Evolutionary conservation across 2,329 filamentous ascomycete genomes (phyloP), one percentile per base, ranked within the genome.

Genomic region (Alternaria alternata): DNA sequence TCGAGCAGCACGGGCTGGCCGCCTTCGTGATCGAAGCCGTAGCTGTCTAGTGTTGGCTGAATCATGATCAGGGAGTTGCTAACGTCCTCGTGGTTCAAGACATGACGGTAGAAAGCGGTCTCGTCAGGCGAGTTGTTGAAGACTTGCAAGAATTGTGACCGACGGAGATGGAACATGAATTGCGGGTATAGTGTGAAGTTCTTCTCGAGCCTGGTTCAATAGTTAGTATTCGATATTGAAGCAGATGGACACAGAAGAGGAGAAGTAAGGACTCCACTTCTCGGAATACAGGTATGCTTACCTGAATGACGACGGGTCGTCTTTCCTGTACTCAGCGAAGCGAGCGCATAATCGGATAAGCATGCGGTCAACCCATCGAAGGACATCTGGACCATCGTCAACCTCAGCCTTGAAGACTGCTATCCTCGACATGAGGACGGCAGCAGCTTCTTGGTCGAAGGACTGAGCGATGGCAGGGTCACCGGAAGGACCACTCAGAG

Each of bases 121-220:
- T 99, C 95, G 72, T 99, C 95, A 7, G 95, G 95, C 0, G 94
- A 98, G 80, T 98, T 99, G 84, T 99, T 99, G 87, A 99, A 99
- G 58, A 99, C 94, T 76, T 99, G 95, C 66, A 99, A 81, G 84
- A 99, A 99, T 80, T 98, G 95, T 80, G 93, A 97, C 80, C 95
- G 89, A 71, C 95, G 91, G 62, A 99, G 86, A 79, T 99, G 95
- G 85, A 99, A 99, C 95, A 99, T 99, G 82, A 99, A 99, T 78
- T 99, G 95, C 26, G 95, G 95, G 76, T 99, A 99, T 16, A 99
- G 86, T 0, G 94, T 98, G 76, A 99, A 99, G 84, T 99, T 99
- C 88, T 97, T 97, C 81, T 99, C 95, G 38, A 80, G 76, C 51
- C 78, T 77, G 92, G 3, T n/a, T 3, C 2, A 16, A n/a, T 30